phyloP scores from a whole-genome alignment of 805 yeast genomes.

The Pichia heedii region DNA sequence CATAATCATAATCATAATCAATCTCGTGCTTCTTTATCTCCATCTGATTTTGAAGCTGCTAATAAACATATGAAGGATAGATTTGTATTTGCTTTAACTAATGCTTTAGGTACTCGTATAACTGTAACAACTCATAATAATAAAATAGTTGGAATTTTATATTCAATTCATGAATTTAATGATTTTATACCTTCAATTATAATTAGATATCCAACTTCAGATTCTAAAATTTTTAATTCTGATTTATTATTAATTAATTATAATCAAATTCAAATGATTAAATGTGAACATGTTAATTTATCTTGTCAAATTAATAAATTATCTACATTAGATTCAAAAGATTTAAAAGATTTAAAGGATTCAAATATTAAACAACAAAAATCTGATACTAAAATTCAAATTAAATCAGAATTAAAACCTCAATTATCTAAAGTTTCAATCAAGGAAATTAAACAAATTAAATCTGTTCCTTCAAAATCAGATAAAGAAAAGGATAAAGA shows the following conservation, averaged over 20 bases:
- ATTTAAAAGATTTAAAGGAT: too few relatives aligned
- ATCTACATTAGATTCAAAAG: too few relatives aligned
- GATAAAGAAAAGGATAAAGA: not conserved
- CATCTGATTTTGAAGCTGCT: constrained; percentile 22
- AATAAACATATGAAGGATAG: constrained; percentile 42
- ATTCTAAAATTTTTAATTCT: constrained; percentile 25
- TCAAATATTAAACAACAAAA: too few relatives aligned
- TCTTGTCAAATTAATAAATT: too few relatives aligned
- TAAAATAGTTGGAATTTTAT: constrained; percentile 49
- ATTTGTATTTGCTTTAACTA: constrained; percentile 43
- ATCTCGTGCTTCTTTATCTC: constrained; percentile 4
- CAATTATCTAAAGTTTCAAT: too few relatives aligned
- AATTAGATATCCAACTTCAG: constrained; percentile 40
- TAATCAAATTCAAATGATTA: constrained; percentile 5
- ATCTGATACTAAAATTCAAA: not conserved
- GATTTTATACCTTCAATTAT: constrained; percentile 44
- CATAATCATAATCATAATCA: not conserved
- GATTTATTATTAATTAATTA: constrained; percentile 37
- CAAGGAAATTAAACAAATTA: not conserved
- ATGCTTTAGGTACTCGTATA: constrained; percentile 50
- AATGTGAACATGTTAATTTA: constrained; percentile 5
- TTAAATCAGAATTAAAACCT: not conserved
- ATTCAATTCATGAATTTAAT: constrained; percentile 34
- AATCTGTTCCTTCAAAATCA: too few relatives aligned
- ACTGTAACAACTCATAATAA: constrained; percentile 44